Conservation (phyloP, 371 early-diverging fungal species). For the Dentiscutata heterogama region DNA sequence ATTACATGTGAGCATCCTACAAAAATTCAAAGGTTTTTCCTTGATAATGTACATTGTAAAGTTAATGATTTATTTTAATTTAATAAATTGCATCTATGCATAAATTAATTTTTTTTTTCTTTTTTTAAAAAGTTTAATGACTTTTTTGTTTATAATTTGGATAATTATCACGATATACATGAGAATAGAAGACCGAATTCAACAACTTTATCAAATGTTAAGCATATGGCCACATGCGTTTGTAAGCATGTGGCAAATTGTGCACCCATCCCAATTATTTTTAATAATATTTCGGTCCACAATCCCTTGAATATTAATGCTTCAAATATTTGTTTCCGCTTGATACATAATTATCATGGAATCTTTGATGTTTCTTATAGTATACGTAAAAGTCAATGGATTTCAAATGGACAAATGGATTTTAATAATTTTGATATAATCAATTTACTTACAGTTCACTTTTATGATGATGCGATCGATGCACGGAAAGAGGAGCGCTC, state of each 20-base stretch:
- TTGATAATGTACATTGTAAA: neutral
- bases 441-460: neutral
- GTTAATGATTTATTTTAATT: neutral
- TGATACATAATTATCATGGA: neutral
- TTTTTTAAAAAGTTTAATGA: neutral
- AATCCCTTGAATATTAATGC: neutral
- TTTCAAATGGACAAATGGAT: neutral
- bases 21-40: neutral
- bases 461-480: neutral
- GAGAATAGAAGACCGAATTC: neutral
- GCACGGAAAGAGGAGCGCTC: neutral
- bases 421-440: neutral
- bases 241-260: neutral
- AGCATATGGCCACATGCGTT: neutral
- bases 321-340: neutral
- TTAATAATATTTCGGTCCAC: neutral
- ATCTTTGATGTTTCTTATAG: neutral
- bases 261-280: neutral
- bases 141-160: slow-evolving; percentile 15
- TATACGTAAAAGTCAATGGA: neutral
- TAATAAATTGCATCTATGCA: neutral
- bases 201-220: too few relatives aligned
- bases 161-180: slow-evolving; percentile 20
- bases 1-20: neutral
- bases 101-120: neutral